Base-by-base conservation (phyloP, 371 early-diverging fungal species). In the Basidiobolus meristosporus region DNA sequence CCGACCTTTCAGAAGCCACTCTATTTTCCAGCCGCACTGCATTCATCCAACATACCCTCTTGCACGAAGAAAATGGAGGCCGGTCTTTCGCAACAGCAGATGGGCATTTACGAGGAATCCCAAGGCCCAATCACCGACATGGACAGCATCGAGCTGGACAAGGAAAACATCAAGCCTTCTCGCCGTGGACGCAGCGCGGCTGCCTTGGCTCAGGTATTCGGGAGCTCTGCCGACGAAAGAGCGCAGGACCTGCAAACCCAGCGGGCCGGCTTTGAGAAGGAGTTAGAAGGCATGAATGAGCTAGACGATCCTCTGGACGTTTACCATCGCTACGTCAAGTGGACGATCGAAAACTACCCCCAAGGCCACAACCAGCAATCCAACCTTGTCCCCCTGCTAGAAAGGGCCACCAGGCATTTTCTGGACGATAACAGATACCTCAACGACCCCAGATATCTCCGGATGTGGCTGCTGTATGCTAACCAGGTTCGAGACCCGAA, bases 111-210 rank as follows among this genome's bases (percentile, higher is more conserved):
- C 26, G 26, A 26, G 9, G 26, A 26, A 26, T 26, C 3, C 9
- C 26, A 26, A 9, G 26, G 26, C 5, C 26, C 26, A 26, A 9
- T 26, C 26, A 26, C 26, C 12, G 36, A 36, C 21, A 16, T 36
- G 18, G 10, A 2, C 11, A 21, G 10, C 18, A 36, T 86, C 38
- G 82, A 81, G 47, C 52, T 58, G 14, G 69, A 77, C 35, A 84
- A 85, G 52, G 89, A 89, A 56, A 89, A 89, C 57, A 82, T 89
- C 28, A 53, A 60, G 23, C 84, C 83, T 17, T 50, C 69, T 14
- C 52, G 54, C 0, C 48, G 70, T 30, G 89, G 89, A 1, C 67
- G 86, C 9, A 67, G 70, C 16, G 76, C 76, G 1, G 50, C 48
- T 6, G 54, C 62, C 0, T 53, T 88, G 0, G 47, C 54, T 0